Base-by-base conservation (phyloP, 768 basidiomycete genomes). In the Podaxis pistillaris region DNA sequence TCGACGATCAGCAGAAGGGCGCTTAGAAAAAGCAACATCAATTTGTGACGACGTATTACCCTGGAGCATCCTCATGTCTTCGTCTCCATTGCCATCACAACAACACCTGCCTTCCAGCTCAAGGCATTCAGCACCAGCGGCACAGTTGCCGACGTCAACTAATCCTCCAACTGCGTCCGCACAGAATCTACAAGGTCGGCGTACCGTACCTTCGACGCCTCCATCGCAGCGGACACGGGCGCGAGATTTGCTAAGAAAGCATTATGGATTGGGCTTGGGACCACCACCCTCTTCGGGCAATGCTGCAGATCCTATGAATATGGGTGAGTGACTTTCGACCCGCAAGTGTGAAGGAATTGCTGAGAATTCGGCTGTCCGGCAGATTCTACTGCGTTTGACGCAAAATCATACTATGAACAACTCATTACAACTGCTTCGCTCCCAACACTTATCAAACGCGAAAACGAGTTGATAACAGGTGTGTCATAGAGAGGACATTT, bases 351-450 rank as follows among this genome's bases (percentile, higher is more conserved):
- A 9, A 57, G 22, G 38, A 50, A 13, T 12, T 22, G 22, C 26
- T 24, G 49, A n/a, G 22, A 50, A 22, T 8, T 13, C 12, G 19
- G 12, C 26, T 24, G 36, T 44, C 30, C 37, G 37, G 46, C 66
- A 94, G 93, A 95, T 73, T 94, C 93, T 0, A 73, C 86, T 19
- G 86, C 85, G 7, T 95, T 95, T 69, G 90, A 95, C 67, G 87
- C 93, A 11, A 89, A 87, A 71, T 79, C 85, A 12, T 95, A 94
- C 67, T 95, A 94, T 65, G 89, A 93, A 66, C 91, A 93, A 66
- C 72, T 95, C 6, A 93, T 95, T 60, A 93, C 91, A 0, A 91
- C 91, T 0, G 84, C 90, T 2, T 87, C 90, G 5, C 77, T 95
- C 36, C 84, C 87, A 1, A 78, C 81, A 5, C 78, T 97, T 4